These are phyloP conservation scores for Aspergillus viridinutans DNA, from an alignment of 2,329 filamentous ascomycete species.

Conservation along the genomic window DNA sequence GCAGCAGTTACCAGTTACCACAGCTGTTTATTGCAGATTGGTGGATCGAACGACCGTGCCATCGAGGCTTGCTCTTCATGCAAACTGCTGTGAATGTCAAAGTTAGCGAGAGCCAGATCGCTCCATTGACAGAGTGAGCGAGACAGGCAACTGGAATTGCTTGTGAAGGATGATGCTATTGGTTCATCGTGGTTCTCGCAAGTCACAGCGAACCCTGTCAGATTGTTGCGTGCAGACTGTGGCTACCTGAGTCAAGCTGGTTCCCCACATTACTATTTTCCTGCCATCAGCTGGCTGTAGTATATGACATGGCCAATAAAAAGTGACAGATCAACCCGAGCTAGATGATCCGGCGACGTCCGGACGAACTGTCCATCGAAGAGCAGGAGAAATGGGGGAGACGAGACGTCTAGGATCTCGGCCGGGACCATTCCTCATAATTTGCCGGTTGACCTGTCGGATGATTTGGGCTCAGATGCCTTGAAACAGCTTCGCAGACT, in stretches of 20 bases:
- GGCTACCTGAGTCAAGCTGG: background rate
- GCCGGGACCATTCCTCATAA: background rate
- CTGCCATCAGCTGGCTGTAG: background rate
- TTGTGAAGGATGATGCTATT: background rate
- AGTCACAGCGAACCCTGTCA: background rate
- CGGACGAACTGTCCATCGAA: conserved; percentile 8
- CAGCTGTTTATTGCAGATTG: background rate
- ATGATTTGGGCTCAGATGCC: background rate
- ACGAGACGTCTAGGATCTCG: background rate
- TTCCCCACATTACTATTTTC: background rate
- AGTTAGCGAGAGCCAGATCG: background rate
- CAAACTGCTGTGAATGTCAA: background rate
- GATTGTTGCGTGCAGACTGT: background rate
- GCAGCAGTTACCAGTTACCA: background rate
- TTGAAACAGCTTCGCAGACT: background rate
- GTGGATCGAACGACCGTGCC: background rate
- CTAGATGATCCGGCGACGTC: background rate
- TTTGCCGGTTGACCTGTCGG: background rate
- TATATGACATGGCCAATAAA: background rate
- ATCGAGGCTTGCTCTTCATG: background rate
- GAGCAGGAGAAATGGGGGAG: background rate
- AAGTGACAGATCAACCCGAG: background rate
- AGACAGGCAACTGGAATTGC: background rate
- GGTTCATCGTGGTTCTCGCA: background rate
- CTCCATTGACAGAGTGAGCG: background rate